Evolutionary conservation across 805 yeast species (phyloP).

Genomic region (Ogataea sp.): DNA sequence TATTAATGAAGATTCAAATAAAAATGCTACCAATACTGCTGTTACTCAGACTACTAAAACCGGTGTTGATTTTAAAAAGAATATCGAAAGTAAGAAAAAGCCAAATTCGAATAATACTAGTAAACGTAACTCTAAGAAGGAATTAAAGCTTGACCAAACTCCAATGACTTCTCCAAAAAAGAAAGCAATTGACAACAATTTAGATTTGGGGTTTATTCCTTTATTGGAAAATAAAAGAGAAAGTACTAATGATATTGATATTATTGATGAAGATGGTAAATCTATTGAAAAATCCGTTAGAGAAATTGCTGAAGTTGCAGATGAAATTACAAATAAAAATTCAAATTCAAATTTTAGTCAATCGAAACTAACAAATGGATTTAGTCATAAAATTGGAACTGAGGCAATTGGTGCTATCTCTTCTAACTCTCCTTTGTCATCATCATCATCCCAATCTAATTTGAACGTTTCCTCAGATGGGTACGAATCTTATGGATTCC

Average conservation of each 20-base stretch:
- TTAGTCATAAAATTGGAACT: conserved; percentile 2
- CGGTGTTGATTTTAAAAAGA: too few relatives aligned
- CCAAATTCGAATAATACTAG: too few relatives aligned
- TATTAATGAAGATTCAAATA: conserved; percentile 1
- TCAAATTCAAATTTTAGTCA: background rate
- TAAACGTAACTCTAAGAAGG: too few relatives aligned
- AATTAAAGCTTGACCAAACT: too few relatives aligned
- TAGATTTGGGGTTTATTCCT: too few relatives aligned
- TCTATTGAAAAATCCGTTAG: background rate
- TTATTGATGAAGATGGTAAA: background rate
- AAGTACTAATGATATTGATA: conserved; percentile 1
- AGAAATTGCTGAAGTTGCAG: background rate
- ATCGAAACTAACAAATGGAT: background rate
- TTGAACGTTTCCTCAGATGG: too few relatives aligned
- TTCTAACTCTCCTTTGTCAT: background rate
- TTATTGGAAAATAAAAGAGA: too few relatives aligned
- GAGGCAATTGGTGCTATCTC: background rate
- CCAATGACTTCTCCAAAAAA: too few relatives aligned
- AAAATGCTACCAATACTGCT: background rate
- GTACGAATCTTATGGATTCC: too few relatives aligned
- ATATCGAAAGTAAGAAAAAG: too few relatives aligned
- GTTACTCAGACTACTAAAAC: conserved; percentile 1
- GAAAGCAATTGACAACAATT: too few relatives aligned
- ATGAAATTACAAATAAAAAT: background rate
- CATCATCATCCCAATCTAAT: too few relatives aligned